Base-by-base conservation (phyloP, 78 protist genomes). In the Dictyostelium purpureum region DNA sequence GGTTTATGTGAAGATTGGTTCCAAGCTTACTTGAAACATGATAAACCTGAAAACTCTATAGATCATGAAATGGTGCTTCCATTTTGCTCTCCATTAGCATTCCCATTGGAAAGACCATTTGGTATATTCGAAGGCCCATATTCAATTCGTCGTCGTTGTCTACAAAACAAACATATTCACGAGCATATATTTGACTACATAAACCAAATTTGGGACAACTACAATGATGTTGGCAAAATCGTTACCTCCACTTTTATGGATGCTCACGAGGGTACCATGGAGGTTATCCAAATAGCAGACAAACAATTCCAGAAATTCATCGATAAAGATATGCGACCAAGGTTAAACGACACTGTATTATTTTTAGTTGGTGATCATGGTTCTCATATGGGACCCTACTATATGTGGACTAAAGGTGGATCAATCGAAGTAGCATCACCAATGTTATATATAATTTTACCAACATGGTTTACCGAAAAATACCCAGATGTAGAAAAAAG, bases 1-100 rank as follows among this genome's bases (percentile, higher is more conserved):
- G 88, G 81, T 2, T 33, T 45, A 14, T 89, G 94, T 52, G 85
- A 52, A 49, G 94, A 89, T 51, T 89, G 94, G 94, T 73, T 79
- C 35, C 43, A 28, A n/a, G 43, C 40, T 4, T 43, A 71, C 4
- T 56, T 83, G 1, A 21, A 11, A 24, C 54, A 43, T 0, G 37
- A 45, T 18, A 24, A 52, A 38, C 80, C 79, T 18, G 67, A 7
- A 16, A 57, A 47, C 45, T 21, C 61, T 4, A 51, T 83, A 4
- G 90, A 83, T 42, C 90, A 83, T 67, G 90, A 83, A 35, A 2
- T 83, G 47, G 80, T 83, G 2, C 19, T 83, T 43, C 90, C 90
- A 51, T 83, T 83, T 59, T 83, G 90, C 12, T 67, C 90, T 26
- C 80, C 90, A 18, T 66, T 69, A 19, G 80, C 73, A 11, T 71